Percentiles rank a stretch among this genome's conserved stretches.
These are phyloP conservation scores for Quercus aquifolioides DNA, from an alignment of 306 rosid genomes.

Conservation along the genomic window DNA sequence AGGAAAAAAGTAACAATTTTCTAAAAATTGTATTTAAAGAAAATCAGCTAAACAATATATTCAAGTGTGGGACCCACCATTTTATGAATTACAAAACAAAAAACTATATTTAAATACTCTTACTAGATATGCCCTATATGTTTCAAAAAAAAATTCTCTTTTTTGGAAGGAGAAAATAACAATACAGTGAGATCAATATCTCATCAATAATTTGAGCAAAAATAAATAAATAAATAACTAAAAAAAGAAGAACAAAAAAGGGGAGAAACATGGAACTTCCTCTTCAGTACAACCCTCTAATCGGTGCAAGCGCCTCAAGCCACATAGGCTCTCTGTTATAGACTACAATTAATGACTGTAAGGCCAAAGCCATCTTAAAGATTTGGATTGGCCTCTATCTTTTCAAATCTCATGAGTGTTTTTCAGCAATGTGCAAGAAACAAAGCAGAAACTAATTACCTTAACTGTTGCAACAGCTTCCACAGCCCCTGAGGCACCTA, in stretches of 20 bases:
- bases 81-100: no score
- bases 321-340: not conserved
- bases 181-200: not conserved
- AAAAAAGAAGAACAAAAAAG: not conserved
- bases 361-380: not conserved
- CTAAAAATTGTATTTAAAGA: no score
- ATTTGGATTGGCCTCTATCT: not conserved
- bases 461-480: constrained; percentile 95
- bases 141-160: no score
- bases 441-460: constrained; percentile 31
- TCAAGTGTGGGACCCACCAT: no score
- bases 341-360: no score
- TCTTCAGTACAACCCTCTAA: not conserved
- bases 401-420: not conserved
- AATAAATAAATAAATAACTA: no score
- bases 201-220: not conserved
- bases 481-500: constrained; percentile 94
- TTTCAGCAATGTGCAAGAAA: not conserved
- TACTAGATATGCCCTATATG: no score
- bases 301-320: not conserved
- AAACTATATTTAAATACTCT: no score
- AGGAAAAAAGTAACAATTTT: no score
- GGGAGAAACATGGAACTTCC: not conserved
- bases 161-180: no score
- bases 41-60: no score